A percentile compares a stretch with the other conserved stretches of the same genome.
Conservation (phyloP, 2,329 filamentous ascomycete species). For the Purpureocillium lavendulum region DNA sequence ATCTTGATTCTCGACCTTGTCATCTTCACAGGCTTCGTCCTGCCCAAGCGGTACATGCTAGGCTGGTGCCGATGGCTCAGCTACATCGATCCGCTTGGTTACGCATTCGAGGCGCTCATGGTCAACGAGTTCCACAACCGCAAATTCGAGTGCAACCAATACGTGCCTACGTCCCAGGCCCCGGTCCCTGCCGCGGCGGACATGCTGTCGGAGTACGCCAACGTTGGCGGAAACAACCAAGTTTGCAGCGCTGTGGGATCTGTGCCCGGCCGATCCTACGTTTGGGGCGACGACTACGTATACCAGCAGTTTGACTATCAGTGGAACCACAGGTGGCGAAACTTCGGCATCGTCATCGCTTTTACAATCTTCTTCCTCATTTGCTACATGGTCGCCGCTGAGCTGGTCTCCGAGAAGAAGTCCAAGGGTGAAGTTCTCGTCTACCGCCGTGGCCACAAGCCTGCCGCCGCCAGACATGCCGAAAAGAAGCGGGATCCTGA, state of each 20-base stretch:
- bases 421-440: slow-evolving; percentile 71
- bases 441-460: slow-evolving; percentile 62
- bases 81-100: slow-evolving; percentile 71
- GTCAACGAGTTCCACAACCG: slow-evolving; percentile 72
- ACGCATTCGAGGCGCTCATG: slow-evolving; percentile 74
- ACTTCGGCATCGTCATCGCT: slow-evolving; percentile 60
- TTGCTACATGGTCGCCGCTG: slow-evolving; percentile 56
- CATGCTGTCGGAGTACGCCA: slow-evolving; percentile 10
- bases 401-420: slow-evolving; percentile 57
- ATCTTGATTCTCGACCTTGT: slow-evolving; percentile 57
- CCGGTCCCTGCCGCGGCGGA: slow-evolving; percentile 3
- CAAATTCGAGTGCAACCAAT: slow-evolving; percentile 43
- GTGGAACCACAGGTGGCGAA: slow-evolving; percentile 56
- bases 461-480: slow-evolving; percentile 46
- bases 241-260: slow-evolving; percentile 55
- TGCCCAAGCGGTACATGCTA: slow-evolving; percentile 61
- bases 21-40: slow-evolving; percentile 63
- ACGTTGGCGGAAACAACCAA: slow-evolving; percentile 28
- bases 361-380: slow-evolving; percentile 55
- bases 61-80: slow-evolving; percentile 78
- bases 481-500: slow-evolving; percentile 55
- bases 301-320: slow-evolving; percentile 47
- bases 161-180: slow-evolving; percentile 28
- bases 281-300: slow-evolving; percentile 53
- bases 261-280: slow-evolving; percentile 37